These are phyloP conservation scores for Panicum miliaceum DNA, from an alignment of 176 grass and related monocot species.

Conservation along the genomic window DNA sequence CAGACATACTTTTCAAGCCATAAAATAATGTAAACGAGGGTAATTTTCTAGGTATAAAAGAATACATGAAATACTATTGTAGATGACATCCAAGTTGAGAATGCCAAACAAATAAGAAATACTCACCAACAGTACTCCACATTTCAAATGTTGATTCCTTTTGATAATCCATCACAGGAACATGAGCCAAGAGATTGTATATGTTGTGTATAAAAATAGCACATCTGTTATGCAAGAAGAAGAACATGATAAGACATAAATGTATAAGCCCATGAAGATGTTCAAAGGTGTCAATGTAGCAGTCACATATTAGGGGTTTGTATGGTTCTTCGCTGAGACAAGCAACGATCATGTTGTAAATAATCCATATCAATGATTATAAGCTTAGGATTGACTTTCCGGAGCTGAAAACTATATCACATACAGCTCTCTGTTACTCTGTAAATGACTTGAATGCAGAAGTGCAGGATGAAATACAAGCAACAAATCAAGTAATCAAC, in stretches of 20 bases:
- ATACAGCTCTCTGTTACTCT: neutral
- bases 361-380: neutral
- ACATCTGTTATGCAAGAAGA: slow-evolving; percentile 50
- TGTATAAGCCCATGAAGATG: slow-evolving; percentile 26
- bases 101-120: neutral
- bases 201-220: slow-evolving; percentile 60
- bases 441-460: slow-evolving; percentile 1
- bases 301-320: neutral
- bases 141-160: slow-evolving; percentile 69
- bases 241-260: slow-evolving; percentile 37
- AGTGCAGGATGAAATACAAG: neutral
- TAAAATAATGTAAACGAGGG: neutral
- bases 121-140: slow-evolving; percentile 77
- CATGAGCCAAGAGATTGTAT: slow-evolving; percentile 63
- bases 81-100: no score
- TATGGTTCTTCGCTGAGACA: neutral
- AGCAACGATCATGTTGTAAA: neutral
- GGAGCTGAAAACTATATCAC: slow-evolving; percentile 1
- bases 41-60: neutral
- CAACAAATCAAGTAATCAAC: slow-evolving; percentile 11
- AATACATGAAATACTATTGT: slow-evolving; percentile 24
- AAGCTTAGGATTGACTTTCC: slow-evolving; percentile 21
- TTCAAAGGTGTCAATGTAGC: neutral
- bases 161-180: slow-evolving; percentile 61
- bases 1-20: neutral